Base-by-base conservation (phyloP, 1,284 basidiomycete species). In the Cutaneotrichosporon cutaneum region DNA sequence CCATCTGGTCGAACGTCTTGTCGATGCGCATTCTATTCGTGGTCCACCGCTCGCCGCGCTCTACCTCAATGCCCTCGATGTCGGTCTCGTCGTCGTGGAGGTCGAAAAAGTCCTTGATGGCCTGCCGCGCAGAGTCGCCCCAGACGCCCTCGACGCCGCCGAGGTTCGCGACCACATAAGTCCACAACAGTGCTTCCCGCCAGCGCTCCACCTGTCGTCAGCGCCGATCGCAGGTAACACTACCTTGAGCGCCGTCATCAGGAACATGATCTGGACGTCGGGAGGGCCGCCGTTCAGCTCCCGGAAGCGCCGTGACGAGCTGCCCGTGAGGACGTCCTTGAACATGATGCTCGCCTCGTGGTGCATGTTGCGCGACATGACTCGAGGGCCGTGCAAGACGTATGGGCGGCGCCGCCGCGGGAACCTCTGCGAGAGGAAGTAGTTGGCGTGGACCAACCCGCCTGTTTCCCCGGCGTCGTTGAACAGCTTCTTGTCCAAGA, bases 311-410 rank as follows among this genome's bases (percentile, higher is more conserved):
- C 76, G 64, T 14, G 69, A 62, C 24, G 66, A 68, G 36, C 74
- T 74, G 14, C 54, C 48, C 1, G 68, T 66, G 5, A 77, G 47
- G 5, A 69, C 72, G 30, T 76, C 72, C 26, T 68, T 64, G 64
- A 79, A 79, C 73, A 79, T 79, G 42, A 77, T 44, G 26, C 68
- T 74, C 4, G 74, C 72, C 57, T 79, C 77, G 57, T 77, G 75
- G 48, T 77, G 77, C 4, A 79, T 58, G n/a, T 71, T 68, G n/a
- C 75, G 65, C 0, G 75, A 75, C 54, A 78, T 73, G 52, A 73
- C 70, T 51, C 77, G 77, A 3, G 77, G 77, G 0, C 73, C 71
- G 56, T 79, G 77, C 2, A 71, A 69, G 62, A 78, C 72, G 62
- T 78, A 79, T 0, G 74, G 77, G n/a, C 77, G 66, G 4, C 71